Evolutionary conservation across 352 stramenopile species (phyloP).

Genomic region (Pythium aristosporum): DNA sequence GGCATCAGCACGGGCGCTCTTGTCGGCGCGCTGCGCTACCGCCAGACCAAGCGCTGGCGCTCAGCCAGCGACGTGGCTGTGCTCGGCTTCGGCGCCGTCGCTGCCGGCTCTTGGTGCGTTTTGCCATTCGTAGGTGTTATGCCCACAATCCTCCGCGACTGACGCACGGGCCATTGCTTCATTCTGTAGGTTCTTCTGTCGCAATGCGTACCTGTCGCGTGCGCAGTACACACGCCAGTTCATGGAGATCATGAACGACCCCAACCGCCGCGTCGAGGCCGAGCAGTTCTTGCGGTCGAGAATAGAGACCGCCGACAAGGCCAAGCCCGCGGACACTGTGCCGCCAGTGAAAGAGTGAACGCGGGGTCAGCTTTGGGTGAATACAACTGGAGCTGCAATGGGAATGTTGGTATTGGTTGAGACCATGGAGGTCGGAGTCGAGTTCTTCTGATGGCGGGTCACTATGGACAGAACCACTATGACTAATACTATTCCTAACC

Average conservation of each 20-base stretch:
- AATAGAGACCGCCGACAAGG: constrained; percentile 37
- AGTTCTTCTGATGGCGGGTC: not conserved
- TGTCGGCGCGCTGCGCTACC: constrained; percentile 70
- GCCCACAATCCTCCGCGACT: not conserved
- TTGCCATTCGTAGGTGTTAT: not conserved
- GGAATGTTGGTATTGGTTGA: not conserved
- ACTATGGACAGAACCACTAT: not conserved
- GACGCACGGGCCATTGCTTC: not conserved
- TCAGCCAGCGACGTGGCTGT: constrained; percentile 68
- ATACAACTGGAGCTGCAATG: not conserved
- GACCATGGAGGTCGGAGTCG: not conserved
- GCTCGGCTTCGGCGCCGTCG: constrained; percentile 57
- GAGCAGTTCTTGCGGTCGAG: constrained; percentile 74
- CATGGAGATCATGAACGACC: constrained; percentile 86
- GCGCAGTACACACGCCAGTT: constrained; percentile 69
- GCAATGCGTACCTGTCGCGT: constrained; percentile 46
- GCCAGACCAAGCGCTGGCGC: constrained; percentile 52
- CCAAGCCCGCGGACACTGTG: not conserved
- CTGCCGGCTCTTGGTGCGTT: constrained; percentile 50
- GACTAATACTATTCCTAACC: constrained; percentile 27
- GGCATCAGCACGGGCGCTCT: constrained; percentile 59
- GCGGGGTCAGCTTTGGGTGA: not conserved
- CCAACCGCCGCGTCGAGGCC: constrained; percentile 63
- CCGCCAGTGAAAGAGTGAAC: not conserved
- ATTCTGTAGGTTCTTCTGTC: constrained; percentile 54